Conservation (phyloP, 306 rosid genomes). For the Trichosanthes truncata region DNA sequence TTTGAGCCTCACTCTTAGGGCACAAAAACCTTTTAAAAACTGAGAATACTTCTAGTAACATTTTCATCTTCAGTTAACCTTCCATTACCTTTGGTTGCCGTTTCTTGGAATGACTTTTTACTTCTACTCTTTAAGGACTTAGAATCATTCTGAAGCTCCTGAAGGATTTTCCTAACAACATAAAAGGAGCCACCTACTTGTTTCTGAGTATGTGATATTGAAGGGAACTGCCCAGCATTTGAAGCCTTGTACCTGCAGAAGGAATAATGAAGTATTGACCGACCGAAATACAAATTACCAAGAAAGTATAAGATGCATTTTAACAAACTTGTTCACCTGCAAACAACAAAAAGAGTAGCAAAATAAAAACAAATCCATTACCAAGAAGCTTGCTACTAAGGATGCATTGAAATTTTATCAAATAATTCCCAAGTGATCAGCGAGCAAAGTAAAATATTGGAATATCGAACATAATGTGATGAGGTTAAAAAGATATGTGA, state of each 20-base stretch:
- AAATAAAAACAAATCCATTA: background rate
- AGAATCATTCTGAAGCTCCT: constrained; percentile 7
- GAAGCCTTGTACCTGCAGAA: background rate
- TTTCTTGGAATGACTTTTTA: background rate
- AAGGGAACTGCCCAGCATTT: constrained; percentile 9
- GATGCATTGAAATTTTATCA: background rate
- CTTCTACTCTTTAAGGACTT: background rate
- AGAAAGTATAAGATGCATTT: background rate
- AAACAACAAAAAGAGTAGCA: background rate
- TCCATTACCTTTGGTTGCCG: background rate
- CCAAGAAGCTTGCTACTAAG: background rate
- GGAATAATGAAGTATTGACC: background rate
- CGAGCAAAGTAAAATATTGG: background rate
- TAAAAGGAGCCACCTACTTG: constrained; percentile 17
- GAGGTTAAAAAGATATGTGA: background rate
- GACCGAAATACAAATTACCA: background rate
- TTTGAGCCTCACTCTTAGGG: background rate
- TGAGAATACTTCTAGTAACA: background rate
- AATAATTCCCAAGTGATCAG: background rate
- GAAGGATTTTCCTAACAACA: constrained; percentile 8
- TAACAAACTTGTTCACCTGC: background rate
- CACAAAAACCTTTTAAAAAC: background rate
- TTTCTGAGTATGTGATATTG: background rate
- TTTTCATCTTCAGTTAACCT: background rate
- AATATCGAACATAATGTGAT: background rate